These are phyloP conservation scores for Serendipita indica DNA, from an alignment of 768 basidiomycete species.

Conservation along the genomic window DNA sequence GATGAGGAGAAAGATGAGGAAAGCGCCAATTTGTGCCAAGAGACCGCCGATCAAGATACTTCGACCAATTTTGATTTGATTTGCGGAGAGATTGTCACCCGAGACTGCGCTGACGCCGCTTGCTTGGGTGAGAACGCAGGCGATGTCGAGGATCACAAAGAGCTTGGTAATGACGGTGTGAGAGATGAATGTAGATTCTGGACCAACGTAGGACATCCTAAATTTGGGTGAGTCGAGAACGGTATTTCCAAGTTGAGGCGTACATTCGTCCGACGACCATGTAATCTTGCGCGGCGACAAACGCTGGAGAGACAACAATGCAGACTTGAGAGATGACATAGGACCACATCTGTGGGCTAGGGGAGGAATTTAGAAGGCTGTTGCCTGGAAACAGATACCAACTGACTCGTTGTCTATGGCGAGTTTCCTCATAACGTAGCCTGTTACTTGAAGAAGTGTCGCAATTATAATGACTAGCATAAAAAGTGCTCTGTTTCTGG, in stretches of 20 bases:
- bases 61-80: background rate
- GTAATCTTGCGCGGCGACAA: slow-evolving; percentile 9
- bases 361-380: background rate
- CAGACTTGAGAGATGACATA: slow-evolving; percentile 5
- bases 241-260: background rate
- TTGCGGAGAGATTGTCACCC: background rate
- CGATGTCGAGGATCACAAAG: slow-evolving; percentile 7
- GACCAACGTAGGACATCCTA: slow-evolving; percentile 10
- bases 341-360: background rate
- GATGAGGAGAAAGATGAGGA: slow-evolving; percentile 7
- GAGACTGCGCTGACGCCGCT: background rate
- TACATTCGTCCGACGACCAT: slow-evolving; percentile 9
- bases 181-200: slow-evolving; percentile 1
- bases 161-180: slow-evolving; percentile 11
- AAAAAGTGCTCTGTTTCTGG: background rate
- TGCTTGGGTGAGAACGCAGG: slow-evolving; percentile 5
- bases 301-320: slow-evolving; percentile 11
- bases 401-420: background rate
- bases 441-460: background rate
- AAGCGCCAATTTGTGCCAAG: background rate
- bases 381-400: background rate
- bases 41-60: slow-evolving; percentile 9
- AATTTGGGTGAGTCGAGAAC: background rate
- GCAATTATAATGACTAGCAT: slow-evolving; percentile 5
- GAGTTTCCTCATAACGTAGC: slow-evolving; percentile 1